A percentile compares a stretch with the other conserved stretches of the same genome.
phyloP scores from a whole-genome alignment of 371 early-diverging fungal genomes.

The Mortierella sp. region DNA sequence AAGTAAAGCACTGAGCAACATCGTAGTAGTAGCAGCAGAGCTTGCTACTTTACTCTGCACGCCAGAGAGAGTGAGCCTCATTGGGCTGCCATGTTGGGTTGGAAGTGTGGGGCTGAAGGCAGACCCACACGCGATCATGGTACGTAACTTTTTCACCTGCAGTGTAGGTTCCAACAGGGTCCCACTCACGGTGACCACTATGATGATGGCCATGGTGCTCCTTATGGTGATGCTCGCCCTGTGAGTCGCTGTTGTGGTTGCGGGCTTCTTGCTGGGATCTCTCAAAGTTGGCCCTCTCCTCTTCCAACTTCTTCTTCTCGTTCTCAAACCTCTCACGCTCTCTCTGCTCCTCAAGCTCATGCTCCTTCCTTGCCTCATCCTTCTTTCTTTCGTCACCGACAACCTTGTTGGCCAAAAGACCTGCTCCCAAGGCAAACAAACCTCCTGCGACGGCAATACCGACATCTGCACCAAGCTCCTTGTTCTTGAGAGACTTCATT shows the following conservation, averaged over 20 bases:
- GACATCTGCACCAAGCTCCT: constrained; percentile 60
- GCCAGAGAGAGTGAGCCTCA: constrained; percentile 69
- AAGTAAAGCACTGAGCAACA: background rate
- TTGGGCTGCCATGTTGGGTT: constrained; percentile 71
- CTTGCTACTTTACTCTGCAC: constrained; percentile 54
- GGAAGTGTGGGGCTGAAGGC: constrained; percentile 67
- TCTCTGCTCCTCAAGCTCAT: constrained; percentile 38
- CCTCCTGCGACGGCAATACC: constrained; percentile 63
- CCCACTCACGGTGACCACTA: constrained; percentile 56
- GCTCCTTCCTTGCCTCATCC: constrained; percentile 55
- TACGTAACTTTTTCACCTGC: constrained; percentile 70
- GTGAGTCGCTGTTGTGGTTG: constrained; percentile 31
- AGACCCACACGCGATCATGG: constrained; percentile 63
- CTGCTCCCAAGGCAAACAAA: constrained; percentile 65
- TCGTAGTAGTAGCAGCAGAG: no score
- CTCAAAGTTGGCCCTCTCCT: constrained; percentile 43
- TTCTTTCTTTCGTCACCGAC: constrained; percentile 58
- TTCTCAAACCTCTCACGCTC: constrained; percentile 54
- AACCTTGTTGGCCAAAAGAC: constrained; percentile 64
- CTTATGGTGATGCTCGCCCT: constrained; percentile 24
- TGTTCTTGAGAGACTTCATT: constrained; percentile 63
- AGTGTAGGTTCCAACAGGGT: constrained; percentile 67
- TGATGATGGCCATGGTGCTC: constrained; percentile 24
- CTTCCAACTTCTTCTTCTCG: constrained; percentile 51
- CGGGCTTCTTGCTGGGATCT: constrained; percentile 37